Base-by-base conservation (phyloP, 2,329 filamentous ascomycete species). In the Trichoderma sp. region DNA sequence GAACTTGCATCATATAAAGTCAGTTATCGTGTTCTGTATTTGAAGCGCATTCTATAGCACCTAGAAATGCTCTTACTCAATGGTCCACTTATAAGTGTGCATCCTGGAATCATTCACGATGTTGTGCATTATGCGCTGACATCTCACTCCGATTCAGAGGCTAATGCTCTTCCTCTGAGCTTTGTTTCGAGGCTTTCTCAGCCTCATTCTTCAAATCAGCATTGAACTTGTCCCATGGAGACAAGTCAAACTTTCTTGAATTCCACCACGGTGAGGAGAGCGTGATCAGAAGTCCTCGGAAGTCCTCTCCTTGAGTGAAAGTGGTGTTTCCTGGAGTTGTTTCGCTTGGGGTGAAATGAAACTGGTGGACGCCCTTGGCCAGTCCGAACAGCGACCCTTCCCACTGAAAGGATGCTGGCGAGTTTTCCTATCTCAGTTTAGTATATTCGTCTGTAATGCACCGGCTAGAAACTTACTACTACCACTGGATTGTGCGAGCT, bases 221-320 rank as follows among this genome's bases (percentile, higher is more conserved):
- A 26, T 66, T 66, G 16, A 66, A 66, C 21, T 66, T 58, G 24
- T 66, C 63, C 63, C 63, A 66, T 13, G 63, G 63, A 10, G 11
- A 21, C n/a, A 58, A 14, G 18, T 66, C 63, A 11, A 66, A 66
- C 21, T 66, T 66, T 54, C 52, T 66, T 4, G 26, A 32, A 21
- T 14, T 66, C 63, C 63, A 66, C 63, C 63, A 66, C 5, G 63
- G 63, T 14, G 63, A 66, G 34, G 63, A 66, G 39, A 66, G 63
- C 16, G 63, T 66, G 39, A 66, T 66, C 14, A 66, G 8, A 13
- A 66, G 28, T 46, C 63, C 63, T 11, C 63, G 37, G 26, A 66
- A 66, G 1, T 66, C 63, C 51, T 66, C 63, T 5, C 63, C 63
- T 49, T 66, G 63, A 5, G 52, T 58, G 30, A 66, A 66, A n/a